phyloP scores from a whole-genome alignment of 1,284 basidiomycete genomes.

The Papiliotrema flavescens region DNA sequence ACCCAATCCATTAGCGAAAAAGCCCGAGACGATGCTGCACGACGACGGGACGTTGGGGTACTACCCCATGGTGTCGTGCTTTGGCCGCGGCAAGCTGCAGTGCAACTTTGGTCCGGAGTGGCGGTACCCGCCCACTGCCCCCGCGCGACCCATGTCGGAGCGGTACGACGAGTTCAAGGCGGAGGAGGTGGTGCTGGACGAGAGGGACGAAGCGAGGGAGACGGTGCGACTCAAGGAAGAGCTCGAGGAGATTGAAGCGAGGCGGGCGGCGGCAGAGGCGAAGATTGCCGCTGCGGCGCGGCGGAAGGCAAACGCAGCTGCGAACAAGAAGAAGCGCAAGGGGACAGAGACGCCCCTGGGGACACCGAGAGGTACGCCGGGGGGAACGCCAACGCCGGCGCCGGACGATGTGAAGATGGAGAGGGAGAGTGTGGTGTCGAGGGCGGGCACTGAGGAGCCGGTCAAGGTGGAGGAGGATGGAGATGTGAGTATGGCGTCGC shows the following conservation, averaged over 20 bases:
- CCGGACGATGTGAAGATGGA: neutral
- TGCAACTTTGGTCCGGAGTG: constrained; percentile 88
- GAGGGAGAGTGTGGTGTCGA: neutral
- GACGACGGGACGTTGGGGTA: constrained; percentile 96
- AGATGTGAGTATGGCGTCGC: neutral
- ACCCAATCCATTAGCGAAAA: constrained; percentile 24
- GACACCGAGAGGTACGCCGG: neutral
- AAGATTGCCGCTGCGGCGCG: constrained; percentile 1
- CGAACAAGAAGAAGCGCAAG: constrained; percentile 10
- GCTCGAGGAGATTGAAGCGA: constrained; percentile 14
- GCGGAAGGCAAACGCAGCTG: neutral
- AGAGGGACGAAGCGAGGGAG: constrained; percentile 37
- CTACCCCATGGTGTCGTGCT: constrained; percentile 90
- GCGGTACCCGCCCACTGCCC: constrained; percentile 60
- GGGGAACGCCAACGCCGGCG: neutral
- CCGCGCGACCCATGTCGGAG: constrained; percentile 32
- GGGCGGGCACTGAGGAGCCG: constrained; percentile 1
- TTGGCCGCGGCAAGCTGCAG: constrained; percentile 78
- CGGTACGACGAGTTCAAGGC: constrained; percentile 38
- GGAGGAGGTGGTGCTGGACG: constrained; percentile 41
- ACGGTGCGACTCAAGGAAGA: constrained; percentile 23
- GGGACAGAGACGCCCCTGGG: constrained; percentile 6
- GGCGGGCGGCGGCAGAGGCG: neutral
- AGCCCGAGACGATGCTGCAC: constrained; percentile 61
- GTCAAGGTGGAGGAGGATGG: neutral